These are phyloP conservation scores for Stylosanthes scabra DNA, from an alignment of 331 rosid species.

Conservation along the genomic window DNA sequence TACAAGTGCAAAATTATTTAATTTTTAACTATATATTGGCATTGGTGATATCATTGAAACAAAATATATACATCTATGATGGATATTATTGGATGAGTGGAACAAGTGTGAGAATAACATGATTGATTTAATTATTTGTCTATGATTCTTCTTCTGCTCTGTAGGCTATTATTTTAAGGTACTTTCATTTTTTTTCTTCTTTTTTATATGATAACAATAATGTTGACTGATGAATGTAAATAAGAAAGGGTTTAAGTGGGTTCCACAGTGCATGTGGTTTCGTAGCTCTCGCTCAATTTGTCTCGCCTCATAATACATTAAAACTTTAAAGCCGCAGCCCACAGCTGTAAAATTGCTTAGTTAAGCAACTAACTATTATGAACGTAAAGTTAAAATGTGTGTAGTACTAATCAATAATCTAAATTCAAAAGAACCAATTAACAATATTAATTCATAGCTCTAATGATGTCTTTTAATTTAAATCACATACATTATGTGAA, in stretches of 20 bases:
- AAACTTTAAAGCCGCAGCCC: constrained; percentile 39
- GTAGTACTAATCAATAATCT: too few relatives aligned
- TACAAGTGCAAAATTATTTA: background rate
- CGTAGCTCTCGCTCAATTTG: constrained; percentile 39
- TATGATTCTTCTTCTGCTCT: background rate
- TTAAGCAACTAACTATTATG: background rate
- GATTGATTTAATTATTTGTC: constrained; percentile 1
- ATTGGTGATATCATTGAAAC: background rate
- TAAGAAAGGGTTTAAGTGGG: constrained; percentile 31
- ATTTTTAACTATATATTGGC: background rate
- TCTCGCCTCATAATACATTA: constrained; percentile 32
- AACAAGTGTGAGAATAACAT: background rate
- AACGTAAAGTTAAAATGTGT: constrained; percentile 2
- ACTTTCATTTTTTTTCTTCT: background rate
- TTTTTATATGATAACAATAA: constrained; percentile 13
- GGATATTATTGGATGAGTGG: background rate
- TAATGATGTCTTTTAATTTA: too few relatives aligned
- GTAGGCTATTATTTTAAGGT: background rate
- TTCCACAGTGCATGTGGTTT: constrained; percentile 50
- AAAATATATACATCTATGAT: background rate
- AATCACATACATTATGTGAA: too few relatives aligned
- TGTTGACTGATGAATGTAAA: background rate
- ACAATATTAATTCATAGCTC: constrained; percentile 4
- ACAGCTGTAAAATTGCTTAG: constrained; percentile 48
- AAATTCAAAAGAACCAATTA: background rate